A percentile compares a stretch with the other conserved stretches of the same genome.
phyloP scores from a whole-genome alignment of 495 filamentous ascomycete genomes.

The Umbilicaria muhlenbergii region DNA sequence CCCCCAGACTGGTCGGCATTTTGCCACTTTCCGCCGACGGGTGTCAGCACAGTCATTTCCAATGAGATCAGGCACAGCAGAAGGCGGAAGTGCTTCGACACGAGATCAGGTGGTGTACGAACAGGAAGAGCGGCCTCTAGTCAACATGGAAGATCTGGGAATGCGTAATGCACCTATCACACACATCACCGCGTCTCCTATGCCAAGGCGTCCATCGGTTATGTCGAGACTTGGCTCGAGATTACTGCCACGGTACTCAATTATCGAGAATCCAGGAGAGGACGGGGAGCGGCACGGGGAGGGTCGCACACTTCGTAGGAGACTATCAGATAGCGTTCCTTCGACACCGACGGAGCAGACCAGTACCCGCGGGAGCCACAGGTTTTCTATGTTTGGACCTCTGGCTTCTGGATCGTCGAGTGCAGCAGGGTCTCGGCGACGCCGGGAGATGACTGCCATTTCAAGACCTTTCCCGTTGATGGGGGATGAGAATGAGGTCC shows the following conservation, averaged over 20 bases:
- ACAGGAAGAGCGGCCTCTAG: constrained; percentile 12
- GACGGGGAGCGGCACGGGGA: constrained; percentile 33
- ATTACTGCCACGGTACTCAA: constrained; percentile 33
- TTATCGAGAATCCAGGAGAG: constrained; percentile 27
- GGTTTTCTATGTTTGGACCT: constrained; percentile 14
- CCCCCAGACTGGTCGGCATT: constrained; percentile 6
- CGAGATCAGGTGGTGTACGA: constrained; percentile 15
- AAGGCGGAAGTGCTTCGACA: constrained; percentile 5
- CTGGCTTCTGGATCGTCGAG: constrained; percentile 13
- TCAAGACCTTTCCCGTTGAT: constrained; percentile 14
- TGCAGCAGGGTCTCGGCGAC: constrained; percentile 11
- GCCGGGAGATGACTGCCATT: constrained; percentile 12
- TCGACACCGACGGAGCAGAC: not conserved
- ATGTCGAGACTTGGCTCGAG: constrained; percentile 35
- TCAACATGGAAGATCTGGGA: constrained; percentile 12
- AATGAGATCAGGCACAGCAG: not conserved
- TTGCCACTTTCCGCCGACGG: constrained; percentile 15
- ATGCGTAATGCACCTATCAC: constrained; percentile 14
- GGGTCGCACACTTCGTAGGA: constrained; percentile 30
- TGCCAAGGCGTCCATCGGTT: constrained; percentile 32
- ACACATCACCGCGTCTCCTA: constrained; percentile 17
- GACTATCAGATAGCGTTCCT: constrained; percentile 6
- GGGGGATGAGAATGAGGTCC: not conserved
- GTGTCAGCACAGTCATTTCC: constrained; percentile 15
- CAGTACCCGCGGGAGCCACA: constrained; percentile 3